These are phyloP conservation scores for Drechslerella dactyloides DNA, from an alignment of 2,329 filamentous ascomycete genomes.

Conservation along the genomic window DNA sequence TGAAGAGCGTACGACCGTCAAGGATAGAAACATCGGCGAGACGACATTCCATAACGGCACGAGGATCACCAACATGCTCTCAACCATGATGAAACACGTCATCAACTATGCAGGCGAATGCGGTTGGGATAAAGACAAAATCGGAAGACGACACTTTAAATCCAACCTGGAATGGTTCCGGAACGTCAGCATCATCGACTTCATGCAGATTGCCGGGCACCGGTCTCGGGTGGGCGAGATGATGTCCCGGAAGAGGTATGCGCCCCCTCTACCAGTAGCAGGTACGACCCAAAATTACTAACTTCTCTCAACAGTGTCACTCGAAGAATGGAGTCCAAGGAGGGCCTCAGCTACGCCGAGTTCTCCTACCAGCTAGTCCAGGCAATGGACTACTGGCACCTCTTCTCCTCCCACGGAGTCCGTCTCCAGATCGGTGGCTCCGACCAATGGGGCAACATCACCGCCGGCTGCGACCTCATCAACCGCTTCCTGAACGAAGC, in stretches of 20 bases:
- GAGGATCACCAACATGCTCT: slow-evolving; percentile 23
- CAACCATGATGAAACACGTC: slow-evolving; percentile 17
- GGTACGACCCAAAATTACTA: neutral
- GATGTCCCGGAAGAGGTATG: slow-evolving; percentile 81
- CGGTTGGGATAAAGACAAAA: slow-evolving; percentile 68
- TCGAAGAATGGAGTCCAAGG: slow-evolving; percentile 79
- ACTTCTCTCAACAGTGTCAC: slow-evolving; percentile 67
- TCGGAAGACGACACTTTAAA: slow-evolving; percentile 70
- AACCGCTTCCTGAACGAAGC: slow-evolving; percentile 66
- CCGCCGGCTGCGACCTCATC: slow-evolving; percentile 84
- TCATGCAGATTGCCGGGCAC: slow-evolving; percentile 75
- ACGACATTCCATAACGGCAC: slow-evolving; percentile 23
- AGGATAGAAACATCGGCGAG: slow-evolving; percentile 25
- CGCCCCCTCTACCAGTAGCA: neutral
- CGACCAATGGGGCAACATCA: slow-evolving; percentile 96
- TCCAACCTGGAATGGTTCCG: slow-evolving; percentile 90
- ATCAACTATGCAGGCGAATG: slow-evolving; percentile 46
- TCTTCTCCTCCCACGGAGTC: slow-evolving; percentile 70
- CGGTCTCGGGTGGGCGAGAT: slow-evolving; percentile 81
- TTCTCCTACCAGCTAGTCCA: slow-evolving; percentile 93
- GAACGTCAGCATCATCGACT: slow-evolving; percentile 72
- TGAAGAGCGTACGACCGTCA: slow-evolving; percentile 52
- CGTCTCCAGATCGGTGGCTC: slow-evolving; percentile 85
- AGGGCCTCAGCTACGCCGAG: slow-evolving; percentile 93
- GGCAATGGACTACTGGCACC: slow-evolving; percentile 94